Conservation (phyloP, 139 green algal genomes). For the Chlorella sp. region DNA sequence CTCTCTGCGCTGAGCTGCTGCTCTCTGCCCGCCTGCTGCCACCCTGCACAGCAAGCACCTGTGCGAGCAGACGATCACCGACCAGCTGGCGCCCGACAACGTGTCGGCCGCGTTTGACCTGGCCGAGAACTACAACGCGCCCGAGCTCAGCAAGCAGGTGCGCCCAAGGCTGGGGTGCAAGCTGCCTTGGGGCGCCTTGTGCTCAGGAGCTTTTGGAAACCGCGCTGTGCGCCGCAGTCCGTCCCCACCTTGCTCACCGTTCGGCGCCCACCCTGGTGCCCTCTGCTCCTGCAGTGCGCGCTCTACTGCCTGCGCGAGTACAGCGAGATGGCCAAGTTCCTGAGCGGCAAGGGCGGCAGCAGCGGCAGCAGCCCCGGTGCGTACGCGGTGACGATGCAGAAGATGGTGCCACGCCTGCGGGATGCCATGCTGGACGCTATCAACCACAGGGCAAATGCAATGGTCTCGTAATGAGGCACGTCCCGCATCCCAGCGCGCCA, state of each 20-base stretch:
- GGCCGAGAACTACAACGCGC: constrained; percentile 85
- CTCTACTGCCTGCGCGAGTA: constrained; percentile 90
- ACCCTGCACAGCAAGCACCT: constrained; percentile 76
- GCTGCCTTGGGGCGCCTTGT: too few species aligned
- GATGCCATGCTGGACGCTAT: constrained; percentile 16
- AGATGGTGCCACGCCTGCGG: constrained; percentile 22
- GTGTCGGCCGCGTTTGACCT: constrained; percentile 81
- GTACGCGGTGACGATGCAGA: constrained; percentile 19
- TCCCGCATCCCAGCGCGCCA: too few species aligned
- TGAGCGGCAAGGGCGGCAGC: not conserved
- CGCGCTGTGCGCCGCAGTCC: too few species aligned
- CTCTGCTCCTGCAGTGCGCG: constrained; percentile 59
- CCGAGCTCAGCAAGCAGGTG: constrained; percentile 68
- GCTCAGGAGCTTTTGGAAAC: too few species aligned
- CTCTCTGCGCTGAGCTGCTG: too few species aligned
- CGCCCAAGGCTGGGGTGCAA: too few species aligned
- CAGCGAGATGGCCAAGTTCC: constrained; percentile 58
- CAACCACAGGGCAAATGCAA: constrained; percentile 9
- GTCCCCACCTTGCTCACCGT: too few species aligned
- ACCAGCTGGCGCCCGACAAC: constrained; percentile 79
- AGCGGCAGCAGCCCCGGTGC: not conserved
- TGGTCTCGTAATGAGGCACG: constrained; percentile 11
- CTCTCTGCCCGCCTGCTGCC: too few species aligned
- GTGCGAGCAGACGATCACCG: constrained; percentile 87
- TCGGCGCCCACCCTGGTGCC: too few species aligned